Evolutionary conservation across 2,329 filamentous ascomycete genomes (phyloP).

Genomic region (Paraconiothyrium sp.): DNA sequence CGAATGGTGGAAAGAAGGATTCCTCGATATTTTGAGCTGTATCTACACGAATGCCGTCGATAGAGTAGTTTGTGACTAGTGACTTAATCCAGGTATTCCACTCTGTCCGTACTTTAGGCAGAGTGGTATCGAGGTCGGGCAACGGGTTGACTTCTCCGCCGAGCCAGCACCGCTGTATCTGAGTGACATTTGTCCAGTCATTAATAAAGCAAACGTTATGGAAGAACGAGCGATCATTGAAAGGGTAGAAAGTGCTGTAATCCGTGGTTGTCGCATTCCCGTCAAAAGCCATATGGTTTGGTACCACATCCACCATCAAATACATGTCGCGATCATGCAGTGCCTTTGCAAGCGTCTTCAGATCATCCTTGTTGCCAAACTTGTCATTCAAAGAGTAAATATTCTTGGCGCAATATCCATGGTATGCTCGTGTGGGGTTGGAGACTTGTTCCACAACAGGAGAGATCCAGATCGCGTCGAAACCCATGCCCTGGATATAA

Average conservation of each 20-base stretch:
- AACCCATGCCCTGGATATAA: slow-evolving; percentile 59
- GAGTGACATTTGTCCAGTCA: slow-evolving; percentile 63
- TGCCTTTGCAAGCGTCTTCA: slow-evolving; percentile 64
- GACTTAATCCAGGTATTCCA: slow-evolving; percentile 27
- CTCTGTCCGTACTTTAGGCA: slow-evolving; percentile 24
- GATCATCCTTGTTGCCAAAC: slow-evolving; percentile 67
- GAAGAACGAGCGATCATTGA: slow-evolving; percentile 67
- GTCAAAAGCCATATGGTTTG: slow-evolving; percentile 64
- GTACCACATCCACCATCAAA: slow-evolving; percentile 69
- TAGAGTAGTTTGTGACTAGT: slow-evolving; percentile 46
- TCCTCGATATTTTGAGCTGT: slow-evolving; percentile 50
- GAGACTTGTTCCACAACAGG: slow-evolving; percentile 57
- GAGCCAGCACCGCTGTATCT: slow-evolving; percentile 60
- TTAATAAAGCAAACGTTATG: slow-evolving; percentile 67
- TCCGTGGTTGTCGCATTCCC: slow-evolving; percentile 60
- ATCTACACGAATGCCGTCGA: slow-evolving; percentile 53
- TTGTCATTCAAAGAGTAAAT: slow-evolving; percentile 65
- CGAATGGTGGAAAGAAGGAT: slow-evolving; percentile 48
- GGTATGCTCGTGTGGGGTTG: slow-evolving; percentile 51
- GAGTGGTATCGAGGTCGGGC: slow-evolving; percentile 58
- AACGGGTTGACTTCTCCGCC: slow-evolving; percentile 55
- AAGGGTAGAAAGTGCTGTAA: slow-evolving; percentile 63
- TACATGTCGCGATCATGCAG: slow-evolving; percentile 68
- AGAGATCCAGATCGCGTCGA: slow-evolving; percentile 59
- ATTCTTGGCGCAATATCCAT: slow-evolving; percentile 63